These are phyloP conservation scores for Spathaspora gorwiae DNA, from an alignment of 805 yeast species.

Conservation along the genomic window DNA sequence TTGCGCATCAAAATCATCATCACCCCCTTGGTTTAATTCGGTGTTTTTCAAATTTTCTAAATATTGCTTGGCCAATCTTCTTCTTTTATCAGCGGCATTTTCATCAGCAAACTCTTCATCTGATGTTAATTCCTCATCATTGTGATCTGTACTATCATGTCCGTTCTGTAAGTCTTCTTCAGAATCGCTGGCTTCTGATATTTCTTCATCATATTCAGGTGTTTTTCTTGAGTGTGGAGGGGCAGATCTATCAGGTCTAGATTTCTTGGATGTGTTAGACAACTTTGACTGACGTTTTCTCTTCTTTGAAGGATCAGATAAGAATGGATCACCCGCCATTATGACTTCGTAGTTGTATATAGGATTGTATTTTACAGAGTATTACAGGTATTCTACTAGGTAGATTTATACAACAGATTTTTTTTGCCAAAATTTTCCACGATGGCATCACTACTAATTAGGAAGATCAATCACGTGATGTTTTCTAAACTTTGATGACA, in stretches of 20 bases:
- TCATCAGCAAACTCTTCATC: conserved; percentile 75
- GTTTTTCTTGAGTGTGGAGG: conserved; percentile 8
- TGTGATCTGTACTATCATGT: conserved; percentile 39
- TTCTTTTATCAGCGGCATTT: conserved; percentile 86
- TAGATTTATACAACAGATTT: not conserved
- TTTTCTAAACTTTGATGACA: too few species aligned
- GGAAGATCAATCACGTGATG: not conserved
- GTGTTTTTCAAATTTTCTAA: conserved; percentile 70
- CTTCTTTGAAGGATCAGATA: conserved; percentile 55
- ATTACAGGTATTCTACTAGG: not conserved
- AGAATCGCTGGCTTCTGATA: conserved; percentile 47
- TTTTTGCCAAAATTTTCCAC: not conserved
- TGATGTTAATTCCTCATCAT: conserved; percentile 44
- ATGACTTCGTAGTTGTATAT: not conserved
- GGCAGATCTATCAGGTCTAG: conserved; percentile 4
- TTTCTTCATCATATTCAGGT: conserved; percentile 46
- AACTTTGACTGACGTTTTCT: conserved; percentile 35
- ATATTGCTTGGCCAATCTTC: conserved; percentile 91
- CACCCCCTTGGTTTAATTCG: conserved; percentile 39
- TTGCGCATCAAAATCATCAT: conserved; percentile 68
- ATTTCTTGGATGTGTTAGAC: conserved; percentile 16
- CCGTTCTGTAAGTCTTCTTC: conserved; percentile 54
- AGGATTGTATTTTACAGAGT: not conserved
- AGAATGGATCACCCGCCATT: conserved; percentile 60
- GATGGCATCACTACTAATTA: conserved; percentile 3